A percentile compares a stretch with the other conserved stretches of the same genome.
Conservation (phyloP, 2,329 filamentous ascomycete species). For the Fusarium sp. region DNA sequence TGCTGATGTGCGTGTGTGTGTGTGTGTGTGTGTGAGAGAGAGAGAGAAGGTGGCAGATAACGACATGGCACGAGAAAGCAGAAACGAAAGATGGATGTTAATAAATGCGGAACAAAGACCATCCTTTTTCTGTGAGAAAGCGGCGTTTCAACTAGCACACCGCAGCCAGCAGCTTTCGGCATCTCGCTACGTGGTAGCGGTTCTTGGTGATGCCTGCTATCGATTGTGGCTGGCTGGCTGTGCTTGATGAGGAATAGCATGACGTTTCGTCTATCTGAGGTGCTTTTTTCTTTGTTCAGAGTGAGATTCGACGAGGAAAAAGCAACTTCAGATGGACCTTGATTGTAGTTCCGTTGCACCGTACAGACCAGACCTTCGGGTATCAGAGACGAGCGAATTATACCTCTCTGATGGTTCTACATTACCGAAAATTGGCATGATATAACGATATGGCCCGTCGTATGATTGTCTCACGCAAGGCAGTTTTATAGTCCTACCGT, state of each 20-base stretch:
- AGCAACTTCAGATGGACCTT: not conserved
- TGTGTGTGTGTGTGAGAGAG: no score
- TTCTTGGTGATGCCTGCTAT: slow-evolving; percentile 13
- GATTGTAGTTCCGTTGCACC: not conserved
- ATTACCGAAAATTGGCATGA: no score
- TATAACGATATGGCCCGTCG: no score
- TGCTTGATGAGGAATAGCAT: slow-evolving; percentile 28
- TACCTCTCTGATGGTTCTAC: no score
- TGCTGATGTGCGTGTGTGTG: not conserved
- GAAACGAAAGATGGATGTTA: no score
- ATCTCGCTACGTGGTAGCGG: slow-evolving; percentile 7
- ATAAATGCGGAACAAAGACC: slow-evolving; percentile 8
- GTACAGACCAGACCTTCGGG: not conserved
- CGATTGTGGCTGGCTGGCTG: slow-evolving; percentile 37
- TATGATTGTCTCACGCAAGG: no score
- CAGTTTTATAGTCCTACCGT: no score
- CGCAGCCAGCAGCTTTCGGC: slow-evolving; percentile 18
- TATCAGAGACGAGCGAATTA: no score
- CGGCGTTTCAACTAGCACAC: slow-evolving; percentile 6
- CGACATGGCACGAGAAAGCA: not conserved
- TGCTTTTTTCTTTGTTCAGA: slow-evolving; percentile 4
- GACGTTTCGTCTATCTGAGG: slow-evolving; percentile 29
- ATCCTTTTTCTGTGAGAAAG: slow-evolving; percentile 4
- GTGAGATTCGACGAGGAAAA: not conserved
- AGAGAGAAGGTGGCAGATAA: not conserved